Evolutionary conservation across 148 eudicot genomes (phyloP), one percentile per base, ranked within the genome.

Genomic region (Rhododendron simsii): DNA sequence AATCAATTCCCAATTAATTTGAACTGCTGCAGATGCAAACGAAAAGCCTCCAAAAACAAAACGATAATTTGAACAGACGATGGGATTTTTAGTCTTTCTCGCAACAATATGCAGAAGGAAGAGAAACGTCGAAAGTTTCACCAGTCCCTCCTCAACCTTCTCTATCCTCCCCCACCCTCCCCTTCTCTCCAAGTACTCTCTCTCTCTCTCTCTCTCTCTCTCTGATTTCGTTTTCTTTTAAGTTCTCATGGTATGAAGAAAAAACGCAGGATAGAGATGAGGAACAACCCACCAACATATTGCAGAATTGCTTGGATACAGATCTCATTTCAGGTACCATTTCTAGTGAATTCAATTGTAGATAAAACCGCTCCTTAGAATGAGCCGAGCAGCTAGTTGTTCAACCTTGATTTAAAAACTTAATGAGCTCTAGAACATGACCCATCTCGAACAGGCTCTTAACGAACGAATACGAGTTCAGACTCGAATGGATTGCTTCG

Each of bases 111-210:
- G 91, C 59, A 87, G 82, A 87, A 85, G 83, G 91, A 90, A 85
- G 92, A 91, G 82, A 92, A 69, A 82, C 89, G 87, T 67, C 83
- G 86, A 44, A 89, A 87, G 86, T 90, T 93, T 80, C 93, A 92
- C 47, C 89, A 91, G 10, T 81, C 89, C 86, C 90, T 93, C 71
- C 87, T 92, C 83, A 82, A 88, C 67, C 87, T 91, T 87, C 94
- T 93, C 23, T 91, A 89, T 88, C 93, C 94, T 86, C 90, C 93
- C 13, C 92, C 91, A 7, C 78, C 91, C 5, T 45, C 85, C 0
- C 87, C 89, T 48, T 87, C 85, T 81, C 84, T 23, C 6, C 89
- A 44, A 59, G 90, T 84, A 53, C 28, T 30, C 35, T 75, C 57
- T 85, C 80, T 75, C 67, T 79, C 28, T 83, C 50, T 83, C 79